A percentile compares a stretch with the other conserved stretches of the same genome.
Evolutionary conservation across 768 basidiomycete species (phyloP).

Genomic region (Omphalotus guepiniiformis): DNA sequence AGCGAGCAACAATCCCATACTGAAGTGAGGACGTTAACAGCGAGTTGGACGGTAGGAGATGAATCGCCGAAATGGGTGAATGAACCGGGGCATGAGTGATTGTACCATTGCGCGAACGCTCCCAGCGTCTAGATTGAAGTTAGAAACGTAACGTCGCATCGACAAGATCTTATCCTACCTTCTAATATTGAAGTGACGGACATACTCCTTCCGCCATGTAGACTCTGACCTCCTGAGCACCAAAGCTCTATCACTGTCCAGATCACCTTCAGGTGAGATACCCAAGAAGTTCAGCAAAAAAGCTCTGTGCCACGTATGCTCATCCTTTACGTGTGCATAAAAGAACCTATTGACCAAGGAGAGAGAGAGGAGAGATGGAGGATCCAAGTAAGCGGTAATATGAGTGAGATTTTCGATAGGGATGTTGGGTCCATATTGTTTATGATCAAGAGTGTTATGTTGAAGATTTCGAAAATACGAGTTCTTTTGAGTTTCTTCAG

Average conservation of each 20-base stretch:
- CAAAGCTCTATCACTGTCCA: conserved; percentile 42
- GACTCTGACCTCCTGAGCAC: conserved; percentile 50
- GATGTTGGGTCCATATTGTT: conserved; percentile 49
- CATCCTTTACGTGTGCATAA: conserved; percentile 65
- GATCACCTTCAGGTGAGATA: conserved; percentile 58
- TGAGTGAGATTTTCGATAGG: conserved; percentile 74
- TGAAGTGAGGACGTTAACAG: conserved; percentile 60
- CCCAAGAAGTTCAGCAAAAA: conserved; percentile 66
- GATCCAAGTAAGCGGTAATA: conserved; percentile 69
- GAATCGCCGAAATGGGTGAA: conserved; percentile 51
- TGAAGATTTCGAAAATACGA: conserved; percentile 24
- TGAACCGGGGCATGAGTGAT: conserved; percentile 63
- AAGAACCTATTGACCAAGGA: conserved; percentile 47
- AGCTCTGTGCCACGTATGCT: conserved; percentile 77
- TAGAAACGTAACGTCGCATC: background rate
- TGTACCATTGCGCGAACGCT: conserved; percentile 53
- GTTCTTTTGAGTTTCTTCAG: conserved; percentile 37
- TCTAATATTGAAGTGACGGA: conserved; percentile 48
- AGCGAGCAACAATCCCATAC: conserved; percentile 72
- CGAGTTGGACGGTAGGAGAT: conserved; percentile 51
- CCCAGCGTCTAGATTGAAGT: conserved; percentile 56
- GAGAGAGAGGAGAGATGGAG: conserved; percentile 56
- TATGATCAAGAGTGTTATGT: conserved; percentile 20
- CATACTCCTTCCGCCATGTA: conserved; percentile 71
- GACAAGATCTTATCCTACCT: conserved; percentile 37